Conservation (phyloP, 139 green algal species). For the Microglena sp. region DNA sequence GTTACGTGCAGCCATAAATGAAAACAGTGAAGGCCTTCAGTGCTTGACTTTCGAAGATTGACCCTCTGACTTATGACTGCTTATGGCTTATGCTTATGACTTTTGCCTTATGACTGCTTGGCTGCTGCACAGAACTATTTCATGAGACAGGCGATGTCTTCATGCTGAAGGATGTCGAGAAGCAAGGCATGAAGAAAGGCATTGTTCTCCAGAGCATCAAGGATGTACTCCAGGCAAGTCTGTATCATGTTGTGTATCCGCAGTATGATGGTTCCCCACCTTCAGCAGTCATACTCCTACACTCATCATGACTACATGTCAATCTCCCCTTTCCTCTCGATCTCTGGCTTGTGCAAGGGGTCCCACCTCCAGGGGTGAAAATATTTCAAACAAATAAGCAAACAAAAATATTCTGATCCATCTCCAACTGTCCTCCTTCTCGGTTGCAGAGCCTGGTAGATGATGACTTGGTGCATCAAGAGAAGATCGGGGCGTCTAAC, state of each 20-base stretch:
- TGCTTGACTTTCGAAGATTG: too few species aligned
- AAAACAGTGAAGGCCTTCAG: too few species aligned
- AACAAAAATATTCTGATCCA: not conserved
- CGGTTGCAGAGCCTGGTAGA: slow-evolving; percentile 55
- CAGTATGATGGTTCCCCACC: not conserved
- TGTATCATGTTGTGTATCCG: not conserved
- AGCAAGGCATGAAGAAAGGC: slow-evolving; percentile 56
- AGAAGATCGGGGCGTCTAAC: slow-evolving; percentile 73
- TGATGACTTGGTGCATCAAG: slow-evolving; percentile 65
- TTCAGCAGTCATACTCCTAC: not conserved
- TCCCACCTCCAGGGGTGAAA: not conserved
- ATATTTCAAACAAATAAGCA: not conserved
- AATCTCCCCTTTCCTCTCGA: not conserved
- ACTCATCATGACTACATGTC: not conserved
- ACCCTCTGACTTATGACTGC: too few species aligned
- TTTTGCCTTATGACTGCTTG: too few species aligned
- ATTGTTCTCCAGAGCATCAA: slow-evolving; percentile 68
- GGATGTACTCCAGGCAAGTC: slow-evolving; percentile 49
- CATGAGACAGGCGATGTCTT: slow-evolving; percentile 36
- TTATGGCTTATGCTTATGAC: too few species aligned
- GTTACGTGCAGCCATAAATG: too few species aligned
- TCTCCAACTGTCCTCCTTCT: not conserved
- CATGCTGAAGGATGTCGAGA: slow-evolving; percentile 72
- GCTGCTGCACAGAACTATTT: too few species aligned
- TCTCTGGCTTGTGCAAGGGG: not conserved